Percentiles rank a stretch among this genome's conserved stretches.
These are phyloP conservation scores for Ceratocystiopsis brevicomis DNA, from an alignment of 2,329 filamentous ascomycete genomes.

Conservation along the genomic window DNA sequence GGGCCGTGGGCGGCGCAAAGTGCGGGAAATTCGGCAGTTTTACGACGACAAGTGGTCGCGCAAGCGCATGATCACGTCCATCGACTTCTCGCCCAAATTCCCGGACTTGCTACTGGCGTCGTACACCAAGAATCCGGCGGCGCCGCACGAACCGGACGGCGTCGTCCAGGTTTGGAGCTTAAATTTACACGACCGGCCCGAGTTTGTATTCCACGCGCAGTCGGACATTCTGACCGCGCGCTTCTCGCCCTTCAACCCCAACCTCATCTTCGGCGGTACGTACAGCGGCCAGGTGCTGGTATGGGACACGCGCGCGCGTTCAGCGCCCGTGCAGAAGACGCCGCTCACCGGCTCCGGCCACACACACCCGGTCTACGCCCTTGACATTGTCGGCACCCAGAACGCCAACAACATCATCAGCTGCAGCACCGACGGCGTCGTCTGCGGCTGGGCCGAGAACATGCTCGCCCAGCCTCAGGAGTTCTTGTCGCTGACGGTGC, in stretches of 20 bases:
- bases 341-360: slow-evolving; percentile 88
- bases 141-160: slow-evolving; percentile 82
- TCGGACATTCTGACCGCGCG: slow-evolving; percentile 90
- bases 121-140: slow-evolving; percentile 93
- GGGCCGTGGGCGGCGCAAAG: slow-evolving; percentile 51
- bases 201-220: slow-evolving; percentile 92
- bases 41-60: slow-evolving; percentile 92
- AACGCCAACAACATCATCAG: slow-evolving; percentile 98
- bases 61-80: slow-evolving; percentile 89
- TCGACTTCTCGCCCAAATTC: slow-evolving; percentile 92
- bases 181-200: slow-evolving; percentile 81
- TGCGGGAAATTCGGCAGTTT: slow-evolving; percentile 82
- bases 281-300: slow-evolving; percentile 93
- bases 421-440: slow-evolving; percentile 86
- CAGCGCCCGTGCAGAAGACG: slow-evolving; percentile 84
- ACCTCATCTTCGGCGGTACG: slow-evolving; percentile 84
- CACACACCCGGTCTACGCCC: slow-evolving; percentile 87
- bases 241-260: slow-evolving; percentile 97
- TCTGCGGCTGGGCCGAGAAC: slow-evolving; percentile 94
- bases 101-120: slow-evolving; percentile 82
- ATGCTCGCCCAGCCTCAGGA: slow-evolving; percentile 96
- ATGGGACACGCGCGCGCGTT: slow-evolving; percentile 87
- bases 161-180: slow-evolving; percentile 94
- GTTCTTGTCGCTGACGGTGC: slow-evolving; percentile 70
- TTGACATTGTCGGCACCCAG: slow-evolving; percentile 91